Evolutionary conservation across 2,329 filamentous ascomycete species (phyloP), one percentile per base, ranked within the genome.

Genomic region (Escovopsis sp.): DNA sequence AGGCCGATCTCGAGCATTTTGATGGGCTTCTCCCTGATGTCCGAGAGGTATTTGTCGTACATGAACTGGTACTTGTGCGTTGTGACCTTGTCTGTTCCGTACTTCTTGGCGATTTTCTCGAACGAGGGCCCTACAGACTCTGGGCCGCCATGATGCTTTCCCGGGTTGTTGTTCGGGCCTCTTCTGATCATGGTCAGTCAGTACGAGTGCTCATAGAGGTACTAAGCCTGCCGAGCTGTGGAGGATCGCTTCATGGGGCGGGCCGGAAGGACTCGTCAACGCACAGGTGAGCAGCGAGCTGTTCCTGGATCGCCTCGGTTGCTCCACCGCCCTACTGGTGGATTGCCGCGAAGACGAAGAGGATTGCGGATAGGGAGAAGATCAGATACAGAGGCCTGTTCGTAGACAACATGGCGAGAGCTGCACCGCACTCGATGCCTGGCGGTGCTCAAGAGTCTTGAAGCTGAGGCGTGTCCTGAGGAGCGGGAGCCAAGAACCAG

Each of bases 1-100:
- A 66, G 57, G 1, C 63, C 60, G 40, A 65, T 64, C 42, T 65
- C 61, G 5, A 66, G 59, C 49, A 66, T 55, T 48, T 63, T 66
- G 42, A 64, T 18, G 28, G 46, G 54, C 35, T 53, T 47, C 43
- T 58, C 51, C 33, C 60, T 56, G 19, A 59, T 45, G 1, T 51
- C 43, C 2, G 53, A 50, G 3, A 66, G 53, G 33, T 64, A 59
- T 43, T 60, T 61, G 38, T 65, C 56, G 49, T 66, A 64, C 57
- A 66, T 60, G 45, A 58, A 50, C 23, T 64, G 58, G 43, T 65
- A 66, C 26, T 56, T 53, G 48, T 64, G 61, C 2, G 43, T 45
- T 8, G 56, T 60, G n/a, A 64, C 61, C 44, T 64, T 64, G 49
- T 65, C 59, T 5, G 61, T 62, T 30, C 59, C 61, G 44, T 63